Evolutionary conservation across 2,329 filamentous ascomycete genomes (phyloP).

Genomic region (Hysterium pulicare): DNA sequence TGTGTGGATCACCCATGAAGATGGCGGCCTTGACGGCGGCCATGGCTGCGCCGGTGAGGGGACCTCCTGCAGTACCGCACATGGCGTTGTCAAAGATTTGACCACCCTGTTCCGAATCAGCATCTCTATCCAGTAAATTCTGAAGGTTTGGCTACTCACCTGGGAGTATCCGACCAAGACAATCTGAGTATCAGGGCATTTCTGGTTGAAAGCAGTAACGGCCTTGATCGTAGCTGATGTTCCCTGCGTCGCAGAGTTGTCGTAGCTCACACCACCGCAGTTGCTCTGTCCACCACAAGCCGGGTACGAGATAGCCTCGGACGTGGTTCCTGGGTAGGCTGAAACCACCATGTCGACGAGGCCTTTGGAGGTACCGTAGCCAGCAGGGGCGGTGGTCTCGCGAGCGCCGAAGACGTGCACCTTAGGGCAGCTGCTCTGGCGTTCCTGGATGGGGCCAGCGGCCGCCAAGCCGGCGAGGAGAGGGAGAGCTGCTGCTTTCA

Average conservation of each 20-base stretch:
- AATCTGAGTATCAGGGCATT: conserved; percentile 56
- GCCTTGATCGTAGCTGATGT: conserved; percentile 57
- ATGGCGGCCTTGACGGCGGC: conserved; percentile 61
- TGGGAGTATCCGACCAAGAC: conserved; percentile 63
- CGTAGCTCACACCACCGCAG: conserved; percentile 60
- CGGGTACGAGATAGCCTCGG: conserved; percentile 46
- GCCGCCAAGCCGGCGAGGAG: conserved; percentile 26
- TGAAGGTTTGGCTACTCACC: conserved; percentile 32
- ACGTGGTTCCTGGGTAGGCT: conserved; percentile 39
- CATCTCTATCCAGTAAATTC: neutral
- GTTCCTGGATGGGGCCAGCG: conserved; percentile 33
- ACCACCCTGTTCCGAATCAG: conserved; percentile 45
- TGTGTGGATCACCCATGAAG: conserved; percentile 63
- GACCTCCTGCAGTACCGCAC: conserved; percentile 53
- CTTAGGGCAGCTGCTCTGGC: conserved; percentile 37
- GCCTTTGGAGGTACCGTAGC: conserved; percentile 39
- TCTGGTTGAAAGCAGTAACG: conserved; percentile 56
- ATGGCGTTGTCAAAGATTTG: conserved; percentile 63
- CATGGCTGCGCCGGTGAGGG: conserved; percentile 49
- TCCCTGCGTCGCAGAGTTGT: conserved; percentile 56
- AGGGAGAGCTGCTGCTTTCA: neutral
- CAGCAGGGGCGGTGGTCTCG: conserved; percentile 41
- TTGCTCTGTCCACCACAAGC: conserved; percentile 60
- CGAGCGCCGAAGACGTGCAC: conserved; percentile 46
- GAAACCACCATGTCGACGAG: conserved; percentile 41